These are phyloP conservation scores for Pseudogymnoascus sp. DNA, from an alignment of 2,329 filamentous ascomycete genomes.

Conservation along the genomic window DNA sequence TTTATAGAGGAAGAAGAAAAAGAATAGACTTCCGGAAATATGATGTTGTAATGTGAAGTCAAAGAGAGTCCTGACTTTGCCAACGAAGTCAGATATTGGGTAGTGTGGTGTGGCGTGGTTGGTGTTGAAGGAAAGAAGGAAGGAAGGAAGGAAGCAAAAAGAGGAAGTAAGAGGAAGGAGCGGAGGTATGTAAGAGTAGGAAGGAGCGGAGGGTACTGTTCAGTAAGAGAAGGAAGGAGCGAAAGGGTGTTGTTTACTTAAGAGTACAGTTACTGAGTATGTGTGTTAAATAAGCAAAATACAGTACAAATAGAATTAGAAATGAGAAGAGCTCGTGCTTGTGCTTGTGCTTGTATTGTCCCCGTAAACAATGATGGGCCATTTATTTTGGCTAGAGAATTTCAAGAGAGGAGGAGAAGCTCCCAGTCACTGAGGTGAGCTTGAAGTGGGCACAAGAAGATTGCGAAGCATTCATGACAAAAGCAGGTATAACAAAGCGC, in stretches of 20 bases:
- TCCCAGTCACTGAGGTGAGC: not conserved
- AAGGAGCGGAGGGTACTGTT: not conserved
- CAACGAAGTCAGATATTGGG: not conserved
- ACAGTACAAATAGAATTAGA: too few species aligned
- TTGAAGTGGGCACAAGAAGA: not conserved
- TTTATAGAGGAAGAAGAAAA: not conserved
- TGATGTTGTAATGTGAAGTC: not conserved
- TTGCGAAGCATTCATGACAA: not conserved
- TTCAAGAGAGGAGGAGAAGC: not conserved
- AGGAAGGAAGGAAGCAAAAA: not conserved
- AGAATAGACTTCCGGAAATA: not conserved
- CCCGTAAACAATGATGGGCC: not conserved
- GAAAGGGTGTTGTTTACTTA: too few species aligned
- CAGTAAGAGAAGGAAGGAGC: too few species aligned
- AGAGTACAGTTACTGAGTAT: too few species aligned
- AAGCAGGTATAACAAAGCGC: not conserved
- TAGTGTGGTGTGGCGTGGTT: not conserved
- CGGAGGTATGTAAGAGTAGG: not conserved
- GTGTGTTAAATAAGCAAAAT: too few species aligned
- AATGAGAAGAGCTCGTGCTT: not conserved
- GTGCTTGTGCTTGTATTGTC: not conserved
- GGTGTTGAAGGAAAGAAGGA: not conserved
- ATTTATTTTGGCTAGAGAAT: not conserved
- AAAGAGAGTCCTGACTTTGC: not conserved
- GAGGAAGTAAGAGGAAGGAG: not conserved